A percentile compares a stretch with the other conserved stretches of the same genome.
Evolutionary conservation across 2,329 filamentous ascomycete genomes (phyloP).

Genomic region (Capronia epimyces): DNA sequence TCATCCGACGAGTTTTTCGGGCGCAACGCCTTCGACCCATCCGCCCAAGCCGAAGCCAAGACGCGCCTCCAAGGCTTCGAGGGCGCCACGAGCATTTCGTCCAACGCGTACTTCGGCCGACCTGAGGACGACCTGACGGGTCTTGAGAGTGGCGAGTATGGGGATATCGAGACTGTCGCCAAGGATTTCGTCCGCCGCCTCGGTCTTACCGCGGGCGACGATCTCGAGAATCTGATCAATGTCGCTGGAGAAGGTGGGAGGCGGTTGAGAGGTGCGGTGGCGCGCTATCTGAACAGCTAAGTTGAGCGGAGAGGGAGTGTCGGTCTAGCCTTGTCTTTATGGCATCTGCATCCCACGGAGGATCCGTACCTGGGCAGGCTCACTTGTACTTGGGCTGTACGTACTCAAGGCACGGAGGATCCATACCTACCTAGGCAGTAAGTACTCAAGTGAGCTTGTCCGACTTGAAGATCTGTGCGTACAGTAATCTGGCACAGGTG

Average conservation of each 20-base stretch:
- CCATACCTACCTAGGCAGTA: too few species aligned
- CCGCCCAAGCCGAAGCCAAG: conserved; percentile 78
- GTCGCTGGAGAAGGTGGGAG: conserved; percentile 79
- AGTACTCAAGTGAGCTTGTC: too few species aligned
- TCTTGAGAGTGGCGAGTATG: conserved; percentile 65
- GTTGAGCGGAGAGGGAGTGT: background rate
- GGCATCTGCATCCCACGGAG: too few species aligned
- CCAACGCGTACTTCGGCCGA: conserved; percentile 94
- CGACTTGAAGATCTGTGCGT: too few species aligned
- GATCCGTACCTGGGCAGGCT: too few species aligned
- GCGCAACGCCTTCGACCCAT: conserved; percentile 77
- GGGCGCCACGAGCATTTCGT: conserved; percentile 84
- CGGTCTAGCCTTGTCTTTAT: background rate
- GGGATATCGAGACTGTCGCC: conserved; percentile 84
- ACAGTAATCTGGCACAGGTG: too few species aligned
- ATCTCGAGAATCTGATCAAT: conserved; percentile 82
- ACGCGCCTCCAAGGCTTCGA: conserved; percentile 84
- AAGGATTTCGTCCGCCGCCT: conserved; percentile 96
- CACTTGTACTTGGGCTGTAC: too few species aligned
- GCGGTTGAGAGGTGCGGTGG: conserved; percentile 64
- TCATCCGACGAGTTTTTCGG: conserved; percentile 98
- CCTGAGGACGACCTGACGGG: conserved; percentile 69
- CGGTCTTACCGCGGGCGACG: conserved; percentile 90
- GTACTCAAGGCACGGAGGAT: too few species aligned
- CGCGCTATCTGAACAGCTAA: conserved; percentile 47